Conservation (phyloP, 2,329 filamentous ascomycete genomes). For the Daldinia sp. region DNA sequence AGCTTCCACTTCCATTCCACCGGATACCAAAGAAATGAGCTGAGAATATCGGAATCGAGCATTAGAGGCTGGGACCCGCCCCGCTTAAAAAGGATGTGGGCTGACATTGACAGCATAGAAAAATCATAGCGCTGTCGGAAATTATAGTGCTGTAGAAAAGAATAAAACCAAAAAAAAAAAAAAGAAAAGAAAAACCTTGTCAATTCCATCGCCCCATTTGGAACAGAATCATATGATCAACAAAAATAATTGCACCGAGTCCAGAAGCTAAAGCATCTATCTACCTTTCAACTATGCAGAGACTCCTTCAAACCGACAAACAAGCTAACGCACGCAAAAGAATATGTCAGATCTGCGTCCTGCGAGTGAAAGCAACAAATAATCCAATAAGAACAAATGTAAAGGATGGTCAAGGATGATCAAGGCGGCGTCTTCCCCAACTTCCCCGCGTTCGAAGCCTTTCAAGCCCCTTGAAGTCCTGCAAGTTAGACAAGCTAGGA, state of each 20-base stretch:
- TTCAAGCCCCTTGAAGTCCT: too few species aligned
- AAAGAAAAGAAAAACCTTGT: constrained; percentile 9
- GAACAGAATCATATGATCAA: constrained; percentile 20
- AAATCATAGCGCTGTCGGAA: too few species aligned
- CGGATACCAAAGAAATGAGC: constrained; percentile 16
- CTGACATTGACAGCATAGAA: constrained; percentile 28
- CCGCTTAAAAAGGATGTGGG: constrained; percentile 26
- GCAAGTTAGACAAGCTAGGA: neutral
- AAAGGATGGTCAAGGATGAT: neutral
- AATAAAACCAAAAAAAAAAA: too few species aligned
- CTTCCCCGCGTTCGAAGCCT: constrained; percentile 27
- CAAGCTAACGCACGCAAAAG: neutral
- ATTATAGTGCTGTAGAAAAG: too few species aligned
- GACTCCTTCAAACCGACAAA: neutral
- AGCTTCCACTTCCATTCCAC: constrained; percentile 36
- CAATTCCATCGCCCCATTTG: constrained; percentile 10
- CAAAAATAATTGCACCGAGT: neutral
- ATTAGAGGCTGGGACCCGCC: constrained; percentile 6
- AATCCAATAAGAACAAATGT: neutral
- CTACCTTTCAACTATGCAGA: neutral
- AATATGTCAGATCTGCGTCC: neutral
- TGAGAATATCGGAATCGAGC: neutral
- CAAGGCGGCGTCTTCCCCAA: constrained; percentile 2
- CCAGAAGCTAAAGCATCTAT: constrained; percentile 1
- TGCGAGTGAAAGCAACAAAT: neutral